Base-by-base conservation (phyloP, 1,284 basidiomycete genomes). In the Trichosporon coremiiforme region DNA sequence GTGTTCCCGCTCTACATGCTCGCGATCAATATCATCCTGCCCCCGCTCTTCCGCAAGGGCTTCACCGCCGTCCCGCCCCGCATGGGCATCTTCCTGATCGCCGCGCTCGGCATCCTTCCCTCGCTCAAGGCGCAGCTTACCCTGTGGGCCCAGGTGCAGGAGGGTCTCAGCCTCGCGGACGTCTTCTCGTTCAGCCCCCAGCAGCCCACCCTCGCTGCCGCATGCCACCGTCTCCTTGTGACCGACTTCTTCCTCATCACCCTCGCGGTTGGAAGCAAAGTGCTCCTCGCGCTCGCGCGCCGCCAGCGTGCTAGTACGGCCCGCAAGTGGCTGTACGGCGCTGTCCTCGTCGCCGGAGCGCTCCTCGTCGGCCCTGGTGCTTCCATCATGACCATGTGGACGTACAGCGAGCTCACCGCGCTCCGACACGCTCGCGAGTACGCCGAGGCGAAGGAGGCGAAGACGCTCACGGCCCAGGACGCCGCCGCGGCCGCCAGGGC, bases 1-100 rank as follows among this genome's bases (percentile, higher is more conserved):
- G 13, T 45, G 17, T 73, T 65, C 47, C 69, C 71, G 4, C 20
- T 69, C 2, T 70, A 67, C 69, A 68, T 73, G 67, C 60, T 73
- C 13, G 64, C 64, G 15, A 50, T 73, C 50, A 70, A 70, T 68
- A 17, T 69, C 22, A 50, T 50, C 2, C 66, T 73, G 10, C 71
- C 71, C 4, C 69, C 66, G 0, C 36, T 69, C 2, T 66, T 73
- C 13, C 67, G 67, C 66, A 29, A 60, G 17, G 33, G 36, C 38
- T 69, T 68, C 66, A 15, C 62, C 22, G 10, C 17, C 20, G 62
- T 66, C 35, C 15, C 67, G 41, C 67, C 71, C 9, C 55, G 1
- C 15, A 17, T 20, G 15, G 69, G 57, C 69, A 70, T 73, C 57
- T 31, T 64, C 8, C 67, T 73, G 35, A 67, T 73, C 55, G 69